Evolutionary conservation across 2,329 filamentous ascomycete genomes (phyloP), one percentile per base, ranked within the genome.

Genomic region (Verticillium tricorpus): DNA sequence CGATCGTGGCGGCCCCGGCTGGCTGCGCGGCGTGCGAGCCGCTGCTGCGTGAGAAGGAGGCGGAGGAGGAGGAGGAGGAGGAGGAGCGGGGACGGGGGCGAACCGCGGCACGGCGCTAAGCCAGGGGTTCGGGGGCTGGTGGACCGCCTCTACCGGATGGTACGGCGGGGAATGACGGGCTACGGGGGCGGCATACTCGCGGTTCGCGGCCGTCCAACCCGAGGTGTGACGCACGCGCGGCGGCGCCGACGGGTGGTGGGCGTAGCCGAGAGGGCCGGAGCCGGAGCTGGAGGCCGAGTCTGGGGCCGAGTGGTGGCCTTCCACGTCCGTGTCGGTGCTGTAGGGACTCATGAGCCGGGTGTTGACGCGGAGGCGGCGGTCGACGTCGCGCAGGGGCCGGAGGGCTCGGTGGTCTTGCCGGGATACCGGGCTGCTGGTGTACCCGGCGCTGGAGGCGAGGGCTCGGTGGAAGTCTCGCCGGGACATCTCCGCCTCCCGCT

Each of bases 51-150:
- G 9, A 22, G 50, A 19, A 14, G 50, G 7, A 9, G 28, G 50
- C 14, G 22, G 19, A 22, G 50, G 50, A 14, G 50, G 19, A 11
- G 28, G 50, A 22, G 50, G 19, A 22, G 50, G 19, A 11, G 57
- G 60, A 62, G 57, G 37, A 54, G 50, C 54, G 56, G 60, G 50
- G 56, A 55, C 39, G 56, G 52, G 40, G 57, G 65, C 63, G 63
- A 76, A 76, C 22, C 78, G 73, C 6, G 80, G 79, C 34, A 81
- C 75, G 14, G 78, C 78, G 63, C 76, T 81, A 8, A 81, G 72
- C 67, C 76, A 74, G 5, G 78, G 79, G 61, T 76, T 78, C 2
- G 76, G 71, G 8, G 63, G 60, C 2, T 63, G 62, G 59, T 62
- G 62, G 40, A 22, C 61, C 22, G 64, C 62, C 54, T 67, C 66